These are phyloP conservation scores for Castanea mollissima DNA, from an alignment of 306 rosid species.

Conservation along the genomic window DNA sequence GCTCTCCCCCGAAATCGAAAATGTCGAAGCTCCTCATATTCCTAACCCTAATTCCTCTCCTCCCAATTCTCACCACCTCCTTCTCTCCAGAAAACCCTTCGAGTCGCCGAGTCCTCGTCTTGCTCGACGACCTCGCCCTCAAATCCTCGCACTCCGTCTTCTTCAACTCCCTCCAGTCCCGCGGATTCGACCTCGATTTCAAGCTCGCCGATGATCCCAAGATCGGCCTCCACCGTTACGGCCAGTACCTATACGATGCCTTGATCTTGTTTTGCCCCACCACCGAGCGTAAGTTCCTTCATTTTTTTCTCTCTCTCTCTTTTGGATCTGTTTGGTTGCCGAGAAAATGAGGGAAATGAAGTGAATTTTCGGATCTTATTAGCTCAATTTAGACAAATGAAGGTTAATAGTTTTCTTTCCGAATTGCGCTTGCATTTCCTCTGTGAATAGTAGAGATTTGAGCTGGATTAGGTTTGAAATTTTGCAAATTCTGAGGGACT, in stretches of 20 bases:
- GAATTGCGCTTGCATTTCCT: neutral
- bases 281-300: conserved; percentile 58
- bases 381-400: conserved; percentile 22
- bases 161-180: conserved; percentile 82
- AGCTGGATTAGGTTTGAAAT: neutral
- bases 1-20: no score
- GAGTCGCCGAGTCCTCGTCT: conserved; percentile 73
- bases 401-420: neutral
- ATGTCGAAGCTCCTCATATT: conserved; percentile 68
- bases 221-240: conserved; percentile 73
- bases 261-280: conserved; percentile 80
- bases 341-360: neutral
- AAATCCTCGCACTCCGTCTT: conserved; percentile 83
- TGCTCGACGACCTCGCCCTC: conserved; percentile 83
- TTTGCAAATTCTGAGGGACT: neutral
- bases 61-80: conserved; percentile 55
- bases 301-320: neutral
- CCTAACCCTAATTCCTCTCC: conserved; percentile 53
- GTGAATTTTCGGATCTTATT: no score
- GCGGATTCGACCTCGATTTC: conserved; percentile 89
- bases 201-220: conserved; percentile 92
- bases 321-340: neutral
- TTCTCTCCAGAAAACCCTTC: conserved; percentile 75
- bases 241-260: conserved; percentile 82
- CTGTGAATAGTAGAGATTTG: neutral